phyloP scores from a whole-genome alignment of 2,329 filamentous ascomycete species.

The Aureobasidium sp. region DNA sequence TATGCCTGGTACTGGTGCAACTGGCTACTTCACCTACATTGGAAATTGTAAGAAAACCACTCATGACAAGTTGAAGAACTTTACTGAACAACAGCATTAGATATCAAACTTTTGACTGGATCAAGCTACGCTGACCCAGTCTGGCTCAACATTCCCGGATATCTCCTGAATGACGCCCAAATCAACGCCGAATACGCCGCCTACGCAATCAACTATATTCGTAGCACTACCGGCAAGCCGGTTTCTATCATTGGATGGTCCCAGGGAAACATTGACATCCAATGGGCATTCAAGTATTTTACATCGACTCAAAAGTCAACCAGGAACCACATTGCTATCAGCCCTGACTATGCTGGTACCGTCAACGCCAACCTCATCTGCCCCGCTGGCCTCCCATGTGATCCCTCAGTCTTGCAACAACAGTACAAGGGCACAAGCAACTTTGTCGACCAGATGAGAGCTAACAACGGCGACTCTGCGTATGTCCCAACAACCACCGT shows the following conservation, averaged over 20 bases:
- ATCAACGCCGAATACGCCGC: constrained; percentile 49
- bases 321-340: constrained; percentile 47
- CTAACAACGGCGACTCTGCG: constrained; percentile 42
- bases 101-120: constrained; percentile 42
- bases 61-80: neutral
- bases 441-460: constrained; percentile 39
- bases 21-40: constrained; percentile 40
- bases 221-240: constrained; percentile 33
- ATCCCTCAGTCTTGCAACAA: constrained; percentile 44
- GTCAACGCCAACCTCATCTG: constrained; percentile 31
- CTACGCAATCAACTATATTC: constrained; percentile 53
- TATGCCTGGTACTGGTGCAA: constrained; percentile 47
- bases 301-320: constrained; percentile 41
- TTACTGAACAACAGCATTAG: neutral
- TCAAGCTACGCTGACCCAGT: constrained; percentile 42
- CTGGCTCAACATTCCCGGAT: constrained; percentile 50
- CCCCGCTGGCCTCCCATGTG: constrained; percentile 25
- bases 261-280: constrained; percentile 48
- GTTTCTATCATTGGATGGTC: constrained; percentile 48
- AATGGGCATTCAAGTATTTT: constrained; percentile 55
- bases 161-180: constrained; percentile 44
- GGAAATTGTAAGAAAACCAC: constrained; percentile 31
- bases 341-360: constrained; percentile 49
- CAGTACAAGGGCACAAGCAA: constrained; percentile 33
- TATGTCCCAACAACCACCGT: constrained; percentile 51